phyloP scores from a whole-genome alignment of 1,284 basidiomycete species.

The Pseudozyma thailandica region DNA sequence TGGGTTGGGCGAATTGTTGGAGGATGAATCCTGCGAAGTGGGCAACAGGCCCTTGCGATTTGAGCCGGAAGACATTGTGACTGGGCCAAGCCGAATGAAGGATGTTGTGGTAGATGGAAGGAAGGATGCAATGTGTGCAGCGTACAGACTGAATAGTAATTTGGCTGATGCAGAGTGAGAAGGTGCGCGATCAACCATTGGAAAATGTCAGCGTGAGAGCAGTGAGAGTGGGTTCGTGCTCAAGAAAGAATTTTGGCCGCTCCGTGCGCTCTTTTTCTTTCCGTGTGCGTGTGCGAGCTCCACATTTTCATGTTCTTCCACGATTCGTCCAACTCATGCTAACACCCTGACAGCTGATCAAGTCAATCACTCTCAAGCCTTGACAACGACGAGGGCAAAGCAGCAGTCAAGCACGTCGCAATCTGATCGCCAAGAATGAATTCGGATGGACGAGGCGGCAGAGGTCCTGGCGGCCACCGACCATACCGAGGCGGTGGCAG shows the following conservation, averaged over 20 bases:
- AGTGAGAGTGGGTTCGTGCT: too few species aligned
- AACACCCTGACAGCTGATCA: too few species aligned
- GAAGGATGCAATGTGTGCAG: conserved; percentile 1
- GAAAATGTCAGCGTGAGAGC: background rate
- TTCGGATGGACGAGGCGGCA: background rate
- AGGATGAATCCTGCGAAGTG: conserved; percentile 31
- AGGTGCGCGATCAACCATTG: too few species aligned
- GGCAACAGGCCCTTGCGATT: conserved; percentile 50
- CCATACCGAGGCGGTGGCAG: conserved; percentile 10
- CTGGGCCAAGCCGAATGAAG: background rate
- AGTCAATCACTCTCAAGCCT: too few species aligned
- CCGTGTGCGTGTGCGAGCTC: too few species aligned
- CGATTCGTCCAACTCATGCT: too few species aligned
- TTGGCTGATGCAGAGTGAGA: background rate
- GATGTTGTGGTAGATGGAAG: conserved; percentile 1
- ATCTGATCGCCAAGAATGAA: conserved; percentile 16
- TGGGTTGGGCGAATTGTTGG: conserved; percentile 7
- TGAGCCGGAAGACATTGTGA: conserved; percentile 30
- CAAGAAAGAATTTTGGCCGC: too few species aligned
- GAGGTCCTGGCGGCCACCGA: conserved; percentile 13
- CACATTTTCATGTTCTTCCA: too few species aligned
- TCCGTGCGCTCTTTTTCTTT: too few species aligned
- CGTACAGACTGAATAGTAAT: background rate
- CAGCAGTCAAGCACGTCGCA: too few species aligned
- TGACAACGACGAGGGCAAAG: too few species aligned